Percentiles rank a stretch among this genome's conserved stretches.
Conservation (phyloP, 148 eudicot genomes). For the Chenopodium album region DNA sequence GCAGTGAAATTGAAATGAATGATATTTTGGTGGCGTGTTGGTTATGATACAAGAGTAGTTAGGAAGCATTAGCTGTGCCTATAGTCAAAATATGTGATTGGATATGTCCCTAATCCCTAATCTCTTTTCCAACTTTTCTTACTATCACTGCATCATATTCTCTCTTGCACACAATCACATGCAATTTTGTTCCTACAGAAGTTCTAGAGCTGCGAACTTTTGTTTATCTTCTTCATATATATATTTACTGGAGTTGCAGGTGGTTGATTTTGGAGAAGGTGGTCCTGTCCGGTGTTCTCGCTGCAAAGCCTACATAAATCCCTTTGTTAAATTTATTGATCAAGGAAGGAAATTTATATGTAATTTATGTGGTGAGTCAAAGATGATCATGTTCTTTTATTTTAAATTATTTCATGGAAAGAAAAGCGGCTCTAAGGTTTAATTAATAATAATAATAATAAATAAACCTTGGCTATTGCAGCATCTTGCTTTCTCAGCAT, state of each 20-base stretch:
- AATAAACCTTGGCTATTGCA: neutral
- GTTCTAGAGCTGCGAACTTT: neutral
- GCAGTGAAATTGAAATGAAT: too few species aligned
- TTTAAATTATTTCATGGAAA: neutral
- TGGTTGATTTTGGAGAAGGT: constrained; percentile 94
- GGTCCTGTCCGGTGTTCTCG: constrained; percentile 98
- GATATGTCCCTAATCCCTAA: neutral
- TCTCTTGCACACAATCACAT: neutral
- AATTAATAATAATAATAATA: neutral
- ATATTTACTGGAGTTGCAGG: constrained; percentile 37
- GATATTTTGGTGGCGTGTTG: neutral
- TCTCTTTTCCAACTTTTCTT: neutral
- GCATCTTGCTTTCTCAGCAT: too few species aligned
- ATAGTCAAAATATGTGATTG: neutral
- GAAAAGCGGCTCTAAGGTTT: neutral
- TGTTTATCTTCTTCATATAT: neutral
- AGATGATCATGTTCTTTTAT: neutral
- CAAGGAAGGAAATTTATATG: constrained; percentile 91
- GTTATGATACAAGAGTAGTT: neutral
- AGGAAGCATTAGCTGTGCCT: neutral
- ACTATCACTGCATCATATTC: neutral
- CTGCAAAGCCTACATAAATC: constrained; percentile 95
- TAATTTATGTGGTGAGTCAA: constrained; percentile 78
- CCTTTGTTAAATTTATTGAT: constrained; percentile 87
- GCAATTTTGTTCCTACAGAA: neutral